These are phyloP conservation scores for Fusarium vanettenii DNA, from an alignment of 2,329 filamentous ascomycete genomes.

Conservation along the genomic window DNA sequence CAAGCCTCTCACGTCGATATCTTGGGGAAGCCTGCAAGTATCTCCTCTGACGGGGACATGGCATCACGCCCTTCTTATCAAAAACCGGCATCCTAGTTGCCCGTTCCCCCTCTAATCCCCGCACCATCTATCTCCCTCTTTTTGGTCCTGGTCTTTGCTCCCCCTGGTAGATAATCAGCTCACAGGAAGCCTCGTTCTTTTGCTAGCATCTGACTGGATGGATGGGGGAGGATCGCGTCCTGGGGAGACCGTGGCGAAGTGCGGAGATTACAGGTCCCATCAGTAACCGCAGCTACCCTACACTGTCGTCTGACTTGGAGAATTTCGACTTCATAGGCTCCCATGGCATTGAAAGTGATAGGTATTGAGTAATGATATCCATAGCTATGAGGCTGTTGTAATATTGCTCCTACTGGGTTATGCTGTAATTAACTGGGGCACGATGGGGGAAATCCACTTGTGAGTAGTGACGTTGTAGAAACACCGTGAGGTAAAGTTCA, in stretches of 20 bases:
- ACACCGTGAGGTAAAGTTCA: background rate
- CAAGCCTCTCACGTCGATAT: background rate
- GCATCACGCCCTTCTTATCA: background rate
- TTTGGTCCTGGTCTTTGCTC: background rate
- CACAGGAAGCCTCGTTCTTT: background rate
- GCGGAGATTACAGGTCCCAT: background rate
- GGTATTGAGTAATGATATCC: background rate
- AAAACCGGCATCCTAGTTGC: background rate
- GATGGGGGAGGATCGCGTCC: background rate
- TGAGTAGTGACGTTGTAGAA: background rate
- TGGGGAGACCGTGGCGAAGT: background rate
- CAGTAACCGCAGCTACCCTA: background rate
- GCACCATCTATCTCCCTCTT: background rate
- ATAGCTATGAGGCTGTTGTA: background rate
- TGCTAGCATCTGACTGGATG: background rate
- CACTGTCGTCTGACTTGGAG: background rate
- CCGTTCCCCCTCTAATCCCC: background rate
- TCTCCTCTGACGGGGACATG: background rate
- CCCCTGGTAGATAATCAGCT: background rate
- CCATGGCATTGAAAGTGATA: background rate
- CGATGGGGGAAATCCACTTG: too few species aligned
- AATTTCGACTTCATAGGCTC: background rate
- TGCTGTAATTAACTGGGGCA: too few species aligned
- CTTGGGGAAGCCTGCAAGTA: constrained; percentile 1
- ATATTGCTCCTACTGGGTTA: too few species aligned